These are phyloP conservation scores for Aspergillus brasiliensis DNA, from an alignment of 2,329 filamentous ascomycete genomes.

Conservation along the genomic window DNA sequence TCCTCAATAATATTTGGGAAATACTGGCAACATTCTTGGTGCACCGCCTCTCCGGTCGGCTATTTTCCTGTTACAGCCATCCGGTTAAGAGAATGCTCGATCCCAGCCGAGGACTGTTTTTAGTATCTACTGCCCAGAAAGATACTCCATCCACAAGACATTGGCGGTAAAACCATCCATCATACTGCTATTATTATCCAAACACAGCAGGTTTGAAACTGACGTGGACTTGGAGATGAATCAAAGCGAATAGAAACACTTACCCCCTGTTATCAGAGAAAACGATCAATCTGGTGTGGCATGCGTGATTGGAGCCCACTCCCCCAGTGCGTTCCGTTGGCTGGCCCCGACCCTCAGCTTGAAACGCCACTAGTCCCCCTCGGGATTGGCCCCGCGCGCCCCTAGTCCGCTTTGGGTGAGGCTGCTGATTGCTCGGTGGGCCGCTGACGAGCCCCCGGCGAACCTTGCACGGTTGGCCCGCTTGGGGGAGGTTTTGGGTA, in stretches of 20 bases:
- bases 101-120: not conserved
- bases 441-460: conserved; percentile 14
- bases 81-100: not conserved
- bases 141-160: too few species aligned
- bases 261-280: conserved; percentile 19
- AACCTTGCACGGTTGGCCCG: conserved; percentile 12
- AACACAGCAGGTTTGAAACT: conserved; percentile 18
- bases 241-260: conserved; percentile 14
- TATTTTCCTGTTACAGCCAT: not conserved
- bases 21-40: not conserved
- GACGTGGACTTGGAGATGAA: conserved; percentile 16
- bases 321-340: conserved; percentile 14
- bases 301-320: conserved; percentile 7
- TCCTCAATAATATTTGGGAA: not conserved
- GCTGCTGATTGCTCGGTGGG: conserved; percentile 16
- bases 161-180: too few species aligned
- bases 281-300: conserved; percentile 8
- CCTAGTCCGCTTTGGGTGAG: conserved; percentile 7
- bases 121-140: not conserved
- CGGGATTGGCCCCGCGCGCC: conserved; percentile 11
- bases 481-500: not conserved
- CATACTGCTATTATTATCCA: conserved; percentile 3
- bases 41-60: not conserved
- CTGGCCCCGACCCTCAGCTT: conserved; percentile 18
- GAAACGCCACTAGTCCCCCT: conserved; percentile 22